These are phyloP conservation scores for Zygoascus hellenicus DNA, from an alignment of 1,139 yeast species.

Conservation along the genomic window DNA sequence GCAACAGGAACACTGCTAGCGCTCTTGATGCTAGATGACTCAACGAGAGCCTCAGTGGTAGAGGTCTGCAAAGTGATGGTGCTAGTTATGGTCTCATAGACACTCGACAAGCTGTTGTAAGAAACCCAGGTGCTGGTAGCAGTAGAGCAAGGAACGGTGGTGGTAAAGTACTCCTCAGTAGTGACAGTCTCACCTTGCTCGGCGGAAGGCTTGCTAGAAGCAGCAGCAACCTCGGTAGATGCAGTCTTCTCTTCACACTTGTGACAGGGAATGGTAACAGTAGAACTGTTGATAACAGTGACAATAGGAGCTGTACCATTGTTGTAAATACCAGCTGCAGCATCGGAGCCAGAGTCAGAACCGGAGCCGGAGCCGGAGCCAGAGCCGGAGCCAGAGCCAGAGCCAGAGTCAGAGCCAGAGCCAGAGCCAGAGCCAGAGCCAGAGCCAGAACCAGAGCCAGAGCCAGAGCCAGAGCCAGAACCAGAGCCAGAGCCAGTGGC, in stretches of 20 bases:
- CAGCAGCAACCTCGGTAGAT: too few relatives aligned
- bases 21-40: background rate
- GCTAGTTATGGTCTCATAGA: too few relatives aligned
- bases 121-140: too few relatives aligned
- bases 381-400: background rate
- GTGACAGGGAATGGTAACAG: slow-evolving; percentile 2
- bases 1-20: background rate
- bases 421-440: background rate
- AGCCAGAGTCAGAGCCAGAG: background rate
- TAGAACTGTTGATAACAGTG: background rate
- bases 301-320: background rate
- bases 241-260: slow-evolving; percentile 1
- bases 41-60: background rate
- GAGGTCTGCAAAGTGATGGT: too few relatives aligned
- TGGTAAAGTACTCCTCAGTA: too few relatives aligned
- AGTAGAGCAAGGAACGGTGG: too few relatives aligned
- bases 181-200: too few relatives aligned
- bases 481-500: background rate
- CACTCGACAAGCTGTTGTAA: too few relatives aligned
- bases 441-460: background rate
- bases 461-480: background rate
- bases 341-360: background rate
- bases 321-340: background rate
- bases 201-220: too few relatives aligned
- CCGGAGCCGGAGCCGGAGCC: background rate